Evolutionary conservation across 2,329 filamentous ascomycete species (phyloP), one percentile per base, ranked within the genome.

Genomic region (Penicillium sp.): DNA sequence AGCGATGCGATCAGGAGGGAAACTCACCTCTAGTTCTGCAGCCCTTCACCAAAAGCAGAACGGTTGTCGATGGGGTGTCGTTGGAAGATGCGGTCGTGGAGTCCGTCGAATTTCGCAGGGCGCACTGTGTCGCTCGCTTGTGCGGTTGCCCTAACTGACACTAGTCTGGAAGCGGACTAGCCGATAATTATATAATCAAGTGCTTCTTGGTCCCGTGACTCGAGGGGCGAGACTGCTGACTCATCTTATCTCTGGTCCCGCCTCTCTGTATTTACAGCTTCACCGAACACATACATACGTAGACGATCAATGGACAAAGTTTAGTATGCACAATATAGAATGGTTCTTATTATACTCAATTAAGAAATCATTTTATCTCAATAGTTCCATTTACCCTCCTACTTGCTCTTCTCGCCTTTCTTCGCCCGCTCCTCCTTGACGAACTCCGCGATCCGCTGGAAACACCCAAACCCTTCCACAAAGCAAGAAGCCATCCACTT

Each of bases 401-500:
- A 68, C 57, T 65, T 61, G 48, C 56, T 65, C 63, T 70, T 66
- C 52, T 59, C 63, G 55, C 49, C 52, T 19, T 59, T 70, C 67
- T 73, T 74, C 58, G 62, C 68, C 59, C 67, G 65, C 68, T 76
- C 76, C 66, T 70, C 65, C 65, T 66, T 66, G n/a, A 82, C 77
- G 55, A 80, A 60, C 16, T 66, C 61, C 61, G 78, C 74, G 58
- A 82, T 79, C 52, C 83, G 78, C 67, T 70, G 65, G 60, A 79
- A 80, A 4, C 78, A 70, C 24, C 79, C 79, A 45, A 78, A 65
- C 0, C 85, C 85, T 63, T 86, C 84, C 11, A 86, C 71, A 46
- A 84, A 78, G 53, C 73, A 77, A 46, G 77, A 79, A 3, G 69
- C 68, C n/a, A 80, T 66, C 84, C 84, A 87, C 29, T 68, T 65